Percentiles rank a stretch among this genome's conserved stretches.
phyloP scores from a whole-genome alignment of 2,329 filamentous ascomycete species.

The Tolypocladium ovalisporum region DNA sequence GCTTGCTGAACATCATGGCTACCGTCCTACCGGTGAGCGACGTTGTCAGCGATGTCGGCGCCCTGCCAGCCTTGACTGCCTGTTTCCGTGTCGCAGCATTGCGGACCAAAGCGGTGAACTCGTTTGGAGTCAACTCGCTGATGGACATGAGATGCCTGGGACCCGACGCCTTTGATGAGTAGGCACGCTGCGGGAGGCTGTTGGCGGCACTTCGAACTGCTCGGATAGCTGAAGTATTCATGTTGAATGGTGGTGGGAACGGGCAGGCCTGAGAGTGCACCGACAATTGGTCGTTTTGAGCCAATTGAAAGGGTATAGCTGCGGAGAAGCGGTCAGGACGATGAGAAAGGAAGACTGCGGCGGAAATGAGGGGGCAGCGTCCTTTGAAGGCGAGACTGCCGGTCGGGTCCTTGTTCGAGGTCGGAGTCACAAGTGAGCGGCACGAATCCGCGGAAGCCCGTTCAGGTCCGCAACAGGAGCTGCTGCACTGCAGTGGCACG shows the following conservation, averaged over 20 bases:
- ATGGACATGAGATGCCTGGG: slow-evolving; percentile 90
- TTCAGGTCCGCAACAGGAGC: neutral
- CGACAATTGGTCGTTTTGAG: neutral
- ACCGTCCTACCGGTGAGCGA: slow-evolving; percentile 68
- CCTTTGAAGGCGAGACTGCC: neutral
- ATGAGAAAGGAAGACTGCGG: neutral
- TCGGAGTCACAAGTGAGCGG: neutral
- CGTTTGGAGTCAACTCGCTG: slow-evolving; percentile 66
- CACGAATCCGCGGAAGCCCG: neutral
- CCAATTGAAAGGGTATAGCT: neutral
- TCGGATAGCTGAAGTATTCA: slow-evolving; percentile 23
- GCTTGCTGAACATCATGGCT: slow-evolving; percentile 95
- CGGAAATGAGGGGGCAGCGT: neutral
- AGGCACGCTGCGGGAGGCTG: slow-evolving; percentile 29
- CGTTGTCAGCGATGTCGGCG: slow-evolving; percentile 45
- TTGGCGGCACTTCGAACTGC: slow-evolving; percentile 21
- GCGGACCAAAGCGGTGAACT: slow-evolving; percentile 72
- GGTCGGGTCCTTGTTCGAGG: neutral
- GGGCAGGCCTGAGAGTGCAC: neutral
- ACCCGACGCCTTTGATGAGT: slow-evolving; percentile 23
- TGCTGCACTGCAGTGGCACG: neutral
- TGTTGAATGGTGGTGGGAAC: slow-evolving; percentile 6
- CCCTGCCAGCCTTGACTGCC: slow-evolving; percentile 55
- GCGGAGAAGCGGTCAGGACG: neutral
- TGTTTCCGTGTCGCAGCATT: slow-evolving; percentile 72